These are phyloP conservation scores for Nepenthes gracilis DNA, from an alignment of 148 eudicot species.

Conservation along the genomic window DNA sequence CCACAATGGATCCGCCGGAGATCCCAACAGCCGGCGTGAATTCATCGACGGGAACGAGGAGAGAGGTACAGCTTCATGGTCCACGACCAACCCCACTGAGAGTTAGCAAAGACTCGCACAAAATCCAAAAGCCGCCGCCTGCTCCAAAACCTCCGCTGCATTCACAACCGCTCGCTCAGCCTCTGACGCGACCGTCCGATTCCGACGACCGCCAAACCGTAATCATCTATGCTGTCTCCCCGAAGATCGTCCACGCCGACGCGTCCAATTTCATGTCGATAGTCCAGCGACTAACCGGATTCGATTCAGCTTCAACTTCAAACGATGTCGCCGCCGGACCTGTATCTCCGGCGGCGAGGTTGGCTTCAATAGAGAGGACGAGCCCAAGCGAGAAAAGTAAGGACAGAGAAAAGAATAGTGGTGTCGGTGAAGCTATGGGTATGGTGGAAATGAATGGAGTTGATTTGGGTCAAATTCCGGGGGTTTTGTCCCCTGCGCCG, in stretches of 20 bases:
- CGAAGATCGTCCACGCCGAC: slow-evolving; percentile 54
- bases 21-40: slow-evolving; percentile 15
- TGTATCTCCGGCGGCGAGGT: slow-evolving; percentile 61
- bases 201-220: slow-evolving; percentile 33
- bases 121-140: slow-evolving; percentile 48
- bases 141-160: slow-evolving; percentile 13
- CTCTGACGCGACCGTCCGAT: slow-evolving; percentile 4
- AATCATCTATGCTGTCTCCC: slow-evolving; percentile 69
- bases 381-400: slow-evolving; percentile 35
- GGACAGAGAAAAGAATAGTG: slow-evolving; percentile 9
- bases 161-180: background rate
- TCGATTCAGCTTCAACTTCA: background rate
- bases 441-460: slow-evolving; percentile 12
- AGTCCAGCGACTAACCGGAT: slow-evolving; percentile 70
- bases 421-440: slow-evolving; percentile 11
- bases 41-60: slow-evolving; percentile 21
- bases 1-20: slow-evolving; percentile 4
- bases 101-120: slow-evolving; percentile 55
- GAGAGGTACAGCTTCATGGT: slow-evolving; percentile 44
- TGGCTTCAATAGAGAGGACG: slow-evolving; percentile 48
- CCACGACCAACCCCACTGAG: slow-evolving; percentile 59
- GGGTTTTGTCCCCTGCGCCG: slow-evolving; percentile 62
- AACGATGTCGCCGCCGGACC: slow-evolving; percentile 10
- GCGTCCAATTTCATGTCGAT: slow-evolving; percentile 45
- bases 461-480: slow-evolving; percentile 30